Base-by-base conservation (phyloP, 2,329 filamentous ascomycete species). In the Coniosporium tulheliwenetii region DNA sequence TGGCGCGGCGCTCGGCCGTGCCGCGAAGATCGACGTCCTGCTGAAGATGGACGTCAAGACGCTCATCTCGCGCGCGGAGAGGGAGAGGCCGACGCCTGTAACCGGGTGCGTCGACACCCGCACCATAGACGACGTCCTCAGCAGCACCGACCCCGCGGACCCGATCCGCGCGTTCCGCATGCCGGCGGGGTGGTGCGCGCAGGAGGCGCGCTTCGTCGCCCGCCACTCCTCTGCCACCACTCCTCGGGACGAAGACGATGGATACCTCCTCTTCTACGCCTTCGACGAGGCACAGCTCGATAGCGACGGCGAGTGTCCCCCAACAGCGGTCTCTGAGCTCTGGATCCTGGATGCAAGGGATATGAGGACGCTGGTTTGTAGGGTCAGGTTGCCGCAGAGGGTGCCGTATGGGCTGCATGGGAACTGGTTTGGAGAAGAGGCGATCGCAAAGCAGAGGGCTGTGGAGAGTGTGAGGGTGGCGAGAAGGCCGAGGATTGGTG, bases 321-420 rank as follows among this genome's bases (percentile, higher is more conserved):
- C 47, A 8, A 43, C 49, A 1, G 55, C 62, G 0, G 55, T 57
- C 1, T 77, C 72, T 30, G 78, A 84, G 54, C 59, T 84, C 0
- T 85, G 79, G 79, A 63, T 83, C 10, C 66, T 84, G 29, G 70
- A 83, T 49, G 79, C 78, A 0, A 68, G 53, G 44, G 63, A 64
- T 2, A 83, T 85, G 78, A 63, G 53, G 16, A 64, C 73, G 2
- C 62, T 83, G 0, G 65, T 80, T 3, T 73, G 69, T 5, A 68
- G 64, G 43, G 64, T 84, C 3, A 56, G 59, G 14, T 57, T 85
- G 30, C 78, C 77, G 2, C 77, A 81, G 47, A 58, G 79, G 10
- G 77, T 84, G 1, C 78, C 79, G 0, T 84, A 84, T 49, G 79
- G 79, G 0, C 56, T 84, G 38, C 79, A 81, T 51, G 76, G 75